Percentiles rank a stretch among this genome's conserved stretches.
phyloP scores from a whole-genome alignment of 345 rosid species.

The Brassica rapa region DNA sequence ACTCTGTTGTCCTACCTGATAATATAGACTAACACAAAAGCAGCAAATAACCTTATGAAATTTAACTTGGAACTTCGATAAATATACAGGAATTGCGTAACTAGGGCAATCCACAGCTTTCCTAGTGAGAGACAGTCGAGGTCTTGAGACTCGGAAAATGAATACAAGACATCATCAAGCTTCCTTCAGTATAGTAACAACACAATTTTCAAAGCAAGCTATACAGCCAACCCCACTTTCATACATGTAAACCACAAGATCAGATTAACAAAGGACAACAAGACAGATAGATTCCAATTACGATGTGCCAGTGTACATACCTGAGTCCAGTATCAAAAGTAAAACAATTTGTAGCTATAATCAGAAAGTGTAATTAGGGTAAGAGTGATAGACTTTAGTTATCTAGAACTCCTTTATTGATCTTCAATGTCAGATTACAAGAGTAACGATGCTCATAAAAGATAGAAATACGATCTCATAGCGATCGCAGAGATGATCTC shows the following conservation, averaged over 20 bases:
- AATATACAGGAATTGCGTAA: not conserved
- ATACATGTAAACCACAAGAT: not conserved
- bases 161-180: slow-evolving; percentile 80
- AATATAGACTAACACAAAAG: not conserved
- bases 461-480: too few relatives aligned
- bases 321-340: not conserved
- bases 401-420: too few relatives aligned
- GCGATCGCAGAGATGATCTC: too few relatives aligned
- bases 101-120: not conserved
- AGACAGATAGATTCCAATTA: too few relatives aligned
- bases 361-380: not conserved
- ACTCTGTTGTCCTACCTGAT: not conserved
- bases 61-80: not conserved
- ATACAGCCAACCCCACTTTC: not conserved
- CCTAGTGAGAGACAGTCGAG: not conserved
- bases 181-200: slow-evolving; percentile 51
- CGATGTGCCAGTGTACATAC: not conserved
- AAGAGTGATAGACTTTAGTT: not conserved
- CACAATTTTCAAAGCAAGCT: slow-evolving; percentile 19
- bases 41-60: not conserved
- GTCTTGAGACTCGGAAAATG: slow-evolving; percentile 82
- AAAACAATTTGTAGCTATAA: not conserved
- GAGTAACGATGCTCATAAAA: too few relatives aligned
- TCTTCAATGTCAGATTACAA: too few relatives aligned
- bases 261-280: not conserved